These are phyloP conservation scores for Boletus huronensis DNA, from an alignment of 768 basidiomycete species.

Conservation along the genomic window DNA sequence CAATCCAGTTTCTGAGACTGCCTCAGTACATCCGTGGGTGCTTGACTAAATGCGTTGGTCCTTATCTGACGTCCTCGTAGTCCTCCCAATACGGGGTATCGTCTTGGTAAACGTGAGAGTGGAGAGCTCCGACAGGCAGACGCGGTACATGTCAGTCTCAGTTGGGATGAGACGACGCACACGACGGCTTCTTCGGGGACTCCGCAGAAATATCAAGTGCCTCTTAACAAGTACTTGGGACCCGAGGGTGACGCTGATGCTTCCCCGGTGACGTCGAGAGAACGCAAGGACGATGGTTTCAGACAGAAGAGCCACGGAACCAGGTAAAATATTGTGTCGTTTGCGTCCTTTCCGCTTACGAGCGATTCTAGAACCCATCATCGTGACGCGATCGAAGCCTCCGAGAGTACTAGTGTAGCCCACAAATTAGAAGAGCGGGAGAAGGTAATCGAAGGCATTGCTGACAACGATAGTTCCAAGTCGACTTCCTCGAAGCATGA, in stretches of 20 bases:
- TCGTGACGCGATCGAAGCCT: neutral
- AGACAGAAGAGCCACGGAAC: neutral
- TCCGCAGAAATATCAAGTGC: slow-evolving; percentile 15
- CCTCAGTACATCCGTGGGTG: slow-evolving; percentile 5
- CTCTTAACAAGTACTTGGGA: slow-evolving; percentile 14
- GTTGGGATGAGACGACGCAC: slow-evolving; percentile 4
- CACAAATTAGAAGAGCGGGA: neutral
- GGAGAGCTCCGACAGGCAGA: neutral
- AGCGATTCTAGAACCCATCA: neutral
- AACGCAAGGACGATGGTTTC: neutral
- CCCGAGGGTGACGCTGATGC: neutral
- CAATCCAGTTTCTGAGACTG: neutral
- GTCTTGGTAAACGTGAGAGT: neutral
- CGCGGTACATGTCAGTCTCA: neutral
- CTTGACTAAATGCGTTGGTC: neutral
- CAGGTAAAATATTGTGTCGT: neutral
- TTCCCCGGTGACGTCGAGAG: neutral
- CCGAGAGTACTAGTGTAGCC: neutral
- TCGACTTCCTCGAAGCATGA: slow-evolving; percentile 2
- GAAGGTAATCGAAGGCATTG: neutral
- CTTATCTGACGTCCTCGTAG: slow-evolving; percentile 6
- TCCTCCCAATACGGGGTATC: neutral
- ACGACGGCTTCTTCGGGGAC: neutral
- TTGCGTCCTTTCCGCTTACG: neutral
- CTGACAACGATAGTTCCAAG: neutral